phyloP scores from a whole-genome alignment of 2,329 filamentous ascomycete genomes.

The Diaporthe vexans region DNA sequence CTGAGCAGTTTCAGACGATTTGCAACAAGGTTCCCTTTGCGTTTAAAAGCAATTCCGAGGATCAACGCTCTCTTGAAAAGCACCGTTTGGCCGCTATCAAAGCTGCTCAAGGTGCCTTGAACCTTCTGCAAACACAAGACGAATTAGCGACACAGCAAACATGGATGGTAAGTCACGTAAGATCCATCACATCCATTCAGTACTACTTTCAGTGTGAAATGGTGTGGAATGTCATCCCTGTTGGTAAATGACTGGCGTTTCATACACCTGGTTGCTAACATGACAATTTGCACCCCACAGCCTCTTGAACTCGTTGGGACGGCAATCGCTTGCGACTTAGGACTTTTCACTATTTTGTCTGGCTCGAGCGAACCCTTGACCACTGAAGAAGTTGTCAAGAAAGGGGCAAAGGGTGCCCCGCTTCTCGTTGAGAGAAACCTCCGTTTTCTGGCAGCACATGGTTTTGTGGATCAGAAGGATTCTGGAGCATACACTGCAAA shows the following conservation, averaged over 20 bases:
- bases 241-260: not conserved
- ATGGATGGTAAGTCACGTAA: not conserved
- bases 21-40: not conserved
- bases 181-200: no score
- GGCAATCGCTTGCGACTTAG: constrained; percentile 8
- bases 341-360: not conserved
- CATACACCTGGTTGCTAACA: not conserved
- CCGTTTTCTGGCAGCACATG: constrained; percentile 3
- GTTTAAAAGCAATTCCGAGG: not conserved
- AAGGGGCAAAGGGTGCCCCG: not conserved
- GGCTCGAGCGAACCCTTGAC: not conserved
- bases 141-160: constrained; percentile 21
- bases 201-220: no score
- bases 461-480: not conserved
- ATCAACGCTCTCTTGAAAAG: constrained; percentile 10
- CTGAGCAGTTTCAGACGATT: constrained; percentile 7
- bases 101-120: not conserved
- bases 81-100: not conserved
- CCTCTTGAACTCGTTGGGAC: constrained; percentile 13
- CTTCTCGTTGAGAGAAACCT: constrained; percentile 1
- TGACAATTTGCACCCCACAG: not conserved
- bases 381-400: not conserved
- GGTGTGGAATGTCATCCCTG: not conserved
- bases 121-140: constrained; percentile 5
- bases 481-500: constrained; percentile 5